phyloP scores from a whole-genome alignment of 108 stramenopile species.

The Nitzschia inconspicua region DNA sequence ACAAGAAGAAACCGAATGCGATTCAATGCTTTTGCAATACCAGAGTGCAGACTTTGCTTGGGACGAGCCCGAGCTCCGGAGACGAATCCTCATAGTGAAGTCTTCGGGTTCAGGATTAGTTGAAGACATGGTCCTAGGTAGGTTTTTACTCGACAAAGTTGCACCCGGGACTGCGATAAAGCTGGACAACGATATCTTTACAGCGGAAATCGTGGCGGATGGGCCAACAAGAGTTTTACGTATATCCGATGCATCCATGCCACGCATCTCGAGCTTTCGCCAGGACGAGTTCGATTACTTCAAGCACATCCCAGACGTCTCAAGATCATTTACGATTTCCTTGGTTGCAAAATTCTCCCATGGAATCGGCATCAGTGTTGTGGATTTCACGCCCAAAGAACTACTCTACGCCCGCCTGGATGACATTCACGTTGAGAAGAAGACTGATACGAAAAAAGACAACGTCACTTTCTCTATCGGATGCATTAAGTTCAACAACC shows the following conservation, averaged over 20 bases:
- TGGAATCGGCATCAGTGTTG: constrained; percentile 53
- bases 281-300: constrained; percentile 21
- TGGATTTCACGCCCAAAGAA: constrained; percentile 64
- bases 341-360: constrained; percentile 8
- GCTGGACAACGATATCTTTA: constrained; percentile 20
- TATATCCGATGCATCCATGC: constrained; percentile 44
- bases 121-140: constrained; percentile 27
- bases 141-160: constrained; percentile 41
- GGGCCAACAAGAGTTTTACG: constrained; percentile 59
- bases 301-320: constrained; percentile 10
- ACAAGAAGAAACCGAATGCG: constrained; percentile 21
- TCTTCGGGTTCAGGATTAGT: constrained; percentile 16
- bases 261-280: constrained; percentile 11
- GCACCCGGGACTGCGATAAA: constrained; percentile 43
- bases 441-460: constrained; percentile 18
- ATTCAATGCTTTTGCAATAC: constrained; percentile 54
- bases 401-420: constrained; percentile 42
- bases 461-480: constrained; percentile 30
- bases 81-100: constrained; percentile 27
- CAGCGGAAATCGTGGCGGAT: constrained; percentile 46
- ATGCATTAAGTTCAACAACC: constrained; percentile 46
- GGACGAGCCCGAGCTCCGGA: constrained; percentile 52
- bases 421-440: constrained; percentile 35
- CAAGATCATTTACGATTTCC: constrained; percentile 10
- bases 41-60: constrained; percentile 62